phyloP scores from a whole-genome alignment of 768 basidiomycete genomes.

The Multifurca ochricompacta region DNA sequence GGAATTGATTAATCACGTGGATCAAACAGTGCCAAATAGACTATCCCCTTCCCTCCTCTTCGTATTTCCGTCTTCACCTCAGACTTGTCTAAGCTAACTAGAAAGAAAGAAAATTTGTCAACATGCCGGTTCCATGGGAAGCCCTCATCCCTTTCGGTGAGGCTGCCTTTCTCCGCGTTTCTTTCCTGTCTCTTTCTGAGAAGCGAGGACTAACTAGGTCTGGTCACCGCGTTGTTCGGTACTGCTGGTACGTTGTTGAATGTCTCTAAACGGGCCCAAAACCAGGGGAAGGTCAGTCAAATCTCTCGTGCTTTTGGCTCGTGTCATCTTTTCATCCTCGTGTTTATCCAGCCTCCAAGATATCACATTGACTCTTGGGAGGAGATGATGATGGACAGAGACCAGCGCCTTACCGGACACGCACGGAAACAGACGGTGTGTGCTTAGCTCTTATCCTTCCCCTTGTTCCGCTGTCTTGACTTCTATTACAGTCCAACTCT shows the following conservation, averaged over 20 bases:
- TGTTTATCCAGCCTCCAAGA: slow-evolving; percentile 55
- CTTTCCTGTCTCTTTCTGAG: neutral
- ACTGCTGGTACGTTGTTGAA: slow-evolving; percentile 84
- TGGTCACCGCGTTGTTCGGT: slow-evolving; percentile 83
- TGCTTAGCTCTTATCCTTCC: slow-evolving; percentile 12
- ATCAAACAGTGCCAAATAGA: slow-evolving; percentile 15
- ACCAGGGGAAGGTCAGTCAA: slow-evolving; percentile 74
- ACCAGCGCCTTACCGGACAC: slow-evolving; percentile 82
- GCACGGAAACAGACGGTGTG: slow-evolving; percentile 79
- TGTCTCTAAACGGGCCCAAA: slow-evolving; percentile 69
- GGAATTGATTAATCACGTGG: neutral
- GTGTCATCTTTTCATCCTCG: slow-evolving; percentile 2
- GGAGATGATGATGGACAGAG: slow-evolving; percentile 92
- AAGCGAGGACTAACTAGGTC: slow-evolving; percentile 39
- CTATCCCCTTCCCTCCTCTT: neutral
- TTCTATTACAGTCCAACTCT: slow-evolving; percentile 49
- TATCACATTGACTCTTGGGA: slow-evolving; percentile 89
- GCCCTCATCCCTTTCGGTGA: slow-evolving; percentile 93
- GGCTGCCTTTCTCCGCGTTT: neutral
- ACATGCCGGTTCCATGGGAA: slow-evolving; percentile 96
- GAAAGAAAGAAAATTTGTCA: too few species aligned
- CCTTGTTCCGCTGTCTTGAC: neutral
- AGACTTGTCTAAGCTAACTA: too few species aligned
- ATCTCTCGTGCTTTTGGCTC: neutral
- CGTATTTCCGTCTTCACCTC: too few species aligned